Conservation (phyloP, 345 rosid genomes). For the Kernera saxatilis region DNA sequence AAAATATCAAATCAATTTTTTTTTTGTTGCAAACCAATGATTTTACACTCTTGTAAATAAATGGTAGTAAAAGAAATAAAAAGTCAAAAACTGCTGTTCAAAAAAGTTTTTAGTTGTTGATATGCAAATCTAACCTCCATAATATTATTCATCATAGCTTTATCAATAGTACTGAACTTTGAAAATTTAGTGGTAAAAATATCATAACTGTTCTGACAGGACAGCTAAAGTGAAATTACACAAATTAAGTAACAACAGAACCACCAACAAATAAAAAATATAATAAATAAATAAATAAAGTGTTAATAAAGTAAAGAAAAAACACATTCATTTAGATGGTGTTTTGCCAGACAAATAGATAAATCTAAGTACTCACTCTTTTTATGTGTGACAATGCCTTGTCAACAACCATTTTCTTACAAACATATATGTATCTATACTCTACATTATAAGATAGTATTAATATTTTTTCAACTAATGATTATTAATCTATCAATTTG, state of each 20-base stretch:
- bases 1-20: background rate
- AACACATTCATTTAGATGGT: conserved; percentile 26
- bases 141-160: conserved; percentile 12
- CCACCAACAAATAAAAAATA: background rate
- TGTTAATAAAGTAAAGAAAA: conserved; percentile 1
- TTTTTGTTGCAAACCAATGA: conserved; percentile 2
- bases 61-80: conserved; percentile 4
- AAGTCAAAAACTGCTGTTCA: conserved; percentile 15
- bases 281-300: background rate
- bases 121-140: conserved; percentile 28
- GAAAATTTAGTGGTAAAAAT: conserved; percentile 4
- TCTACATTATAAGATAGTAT: background rate
- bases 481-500: background rate
- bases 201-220: conserved; percentile 15
- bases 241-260: conserved; percentile 23
- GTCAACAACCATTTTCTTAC: conserved; percentile 26
- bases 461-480: background rate
- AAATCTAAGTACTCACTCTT: conserved; percentile 17
- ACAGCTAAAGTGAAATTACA: conserved; percentile 31
- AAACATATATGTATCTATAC: background rate
- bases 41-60: conserved; percentile 1
- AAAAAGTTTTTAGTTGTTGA: conserved; percentile 22
- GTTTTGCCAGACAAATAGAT: conserved; percentile 23
- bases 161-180: conserved; percentile 25
- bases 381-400: conserved; percentile 4